phyloP scores from a whole-genome alignment of 257 asterid species.

The Nicotiana obtusifolia region DNA sequence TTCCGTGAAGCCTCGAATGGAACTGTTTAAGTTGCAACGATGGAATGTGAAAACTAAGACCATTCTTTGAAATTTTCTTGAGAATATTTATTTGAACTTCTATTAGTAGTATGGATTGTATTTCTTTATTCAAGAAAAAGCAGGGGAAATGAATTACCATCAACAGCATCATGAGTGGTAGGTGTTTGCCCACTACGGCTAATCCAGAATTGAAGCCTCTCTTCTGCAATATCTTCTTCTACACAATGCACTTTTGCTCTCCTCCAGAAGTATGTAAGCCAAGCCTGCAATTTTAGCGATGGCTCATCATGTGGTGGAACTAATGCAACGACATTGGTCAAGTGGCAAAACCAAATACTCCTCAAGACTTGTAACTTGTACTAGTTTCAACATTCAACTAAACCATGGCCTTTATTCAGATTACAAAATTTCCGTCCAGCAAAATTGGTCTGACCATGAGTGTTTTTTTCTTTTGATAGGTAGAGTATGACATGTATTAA shows the following conservation, averaged over 20 bases:
- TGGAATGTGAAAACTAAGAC: not conserved
- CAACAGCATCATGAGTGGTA: conserved; percentile 90
- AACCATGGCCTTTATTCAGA: conserved; percentile 1
- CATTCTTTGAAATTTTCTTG: not conserved
- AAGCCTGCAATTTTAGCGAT: conserved; percentile 49
- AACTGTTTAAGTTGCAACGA: not conserved
- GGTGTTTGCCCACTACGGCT: conserved; percentile 82
- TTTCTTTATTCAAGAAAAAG: not conserved
- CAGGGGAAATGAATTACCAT: conserved; percentile 42
- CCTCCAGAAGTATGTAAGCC: conserved; percentile 99
- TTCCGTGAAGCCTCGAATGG: not conserved
- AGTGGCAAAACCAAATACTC: not conserved
- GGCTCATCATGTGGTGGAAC: not conserved
- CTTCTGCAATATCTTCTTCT: conserved; percentile 97
- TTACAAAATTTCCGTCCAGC: not conserved
- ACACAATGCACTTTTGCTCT: conserved; percentile 88
- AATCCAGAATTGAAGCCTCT: conserved; percentile 80
- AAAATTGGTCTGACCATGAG: not conserved
- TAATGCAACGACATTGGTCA: conserved; percentile 1
- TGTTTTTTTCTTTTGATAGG: not conserved
- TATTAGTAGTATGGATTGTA: not conserved
- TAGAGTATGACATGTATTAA: not conserved
- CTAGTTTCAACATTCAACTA: not conserved
- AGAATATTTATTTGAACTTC: not conserved
- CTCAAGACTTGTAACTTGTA: not conserved